These are phyloP conservation scores for Monosporascus sp. DNA, from an alignment of 2,329 filamentous ascomycete species.

Conservation along the genomic window DNA sequence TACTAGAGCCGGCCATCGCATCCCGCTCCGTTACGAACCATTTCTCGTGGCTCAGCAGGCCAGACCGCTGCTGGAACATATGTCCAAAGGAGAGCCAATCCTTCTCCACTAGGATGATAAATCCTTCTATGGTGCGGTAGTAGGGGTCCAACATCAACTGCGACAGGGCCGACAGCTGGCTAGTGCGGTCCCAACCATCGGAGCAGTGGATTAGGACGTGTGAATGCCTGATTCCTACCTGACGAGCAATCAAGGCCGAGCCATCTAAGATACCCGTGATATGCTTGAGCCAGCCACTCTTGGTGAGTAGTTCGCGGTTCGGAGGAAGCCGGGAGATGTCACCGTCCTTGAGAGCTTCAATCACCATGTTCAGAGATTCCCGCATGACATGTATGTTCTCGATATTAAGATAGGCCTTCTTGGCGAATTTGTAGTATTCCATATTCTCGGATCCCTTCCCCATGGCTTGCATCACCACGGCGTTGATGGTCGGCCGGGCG, in stretches of 20 bases:
- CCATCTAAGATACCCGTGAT: conserved; percentile 81
- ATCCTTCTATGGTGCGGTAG: conserved; percentile 89
- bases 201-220: conserved; percentile 97
- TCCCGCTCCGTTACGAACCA: conserved; percentile 92
- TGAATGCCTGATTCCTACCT: conserved; percentile 87
- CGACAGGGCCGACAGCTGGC: conserved; percentile 84
- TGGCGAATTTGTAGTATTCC: conserved; percentile 90
- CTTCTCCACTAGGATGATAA: conserved; percentile 91
- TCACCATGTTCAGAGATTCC: conserved; percentile 77
- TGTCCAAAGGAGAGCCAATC: conserved; percentile 98
- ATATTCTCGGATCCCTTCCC: conserved; percentile 96
- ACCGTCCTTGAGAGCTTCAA: conserved; percentile 87
- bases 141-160: conserved; percentile 95
- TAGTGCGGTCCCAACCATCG: conserved; percentile 96
- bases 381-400: conserved; percentile 99
- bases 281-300: conserved; percentile 88
- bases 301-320: conserved; percentile 72
- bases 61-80: conserved; percentile 92
- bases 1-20: conserved; percentile 57
- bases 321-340: conserved; percentile 80
- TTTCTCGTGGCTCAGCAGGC: conserved; percentile 82
- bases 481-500: conserved; percentile 89
- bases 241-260: conserved; percentile 74
- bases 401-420: conserved; percentile 89
- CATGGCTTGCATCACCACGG: conserved; percentile 87